A percentile compares a stretch with the other conserved stretches of the same genome.
phyloP scores from a whole-genome alignment of 352 stramenopile species.

The Phytophthora lateralis region DNA sequence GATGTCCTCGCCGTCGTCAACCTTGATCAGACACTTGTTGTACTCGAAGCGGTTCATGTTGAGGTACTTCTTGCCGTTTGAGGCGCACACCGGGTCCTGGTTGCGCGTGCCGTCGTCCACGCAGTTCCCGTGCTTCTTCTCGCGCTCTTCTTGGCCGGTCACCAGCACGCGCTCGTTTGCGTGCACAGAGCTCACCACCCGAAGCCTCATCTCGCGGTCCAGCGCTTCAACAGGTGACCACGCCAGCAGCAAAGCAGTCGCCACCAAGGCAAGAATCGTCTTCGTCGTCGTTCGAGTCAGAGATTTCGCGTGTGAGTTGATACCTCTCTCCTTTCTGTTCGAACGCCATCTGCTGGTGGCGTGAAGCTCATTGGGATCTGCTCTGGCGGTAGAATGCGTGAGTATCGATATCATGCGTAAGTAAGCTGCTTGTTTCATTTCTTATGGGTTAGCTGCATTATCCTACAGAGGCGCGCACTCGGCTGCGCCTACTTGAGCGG shows the following conservation, averaged over 20 bases:
- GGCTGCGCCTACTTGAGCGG: constrained; percentile 5
- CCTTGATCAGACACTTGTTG: constrained; percentile 51
- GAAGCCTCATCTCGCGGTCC: constrained; percentile 31
- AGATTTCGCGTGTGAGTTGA: constrained; percentile 20
- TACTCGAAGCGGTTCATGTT: constrained; percentile 60
- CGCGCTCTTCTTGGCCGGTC: constrained; percentile 20
- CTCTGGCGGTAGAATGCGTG: constrained; percentile 7
- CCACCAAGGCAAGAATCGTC: constrained; percentile 2
- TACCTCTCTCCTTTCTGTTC: neutral
- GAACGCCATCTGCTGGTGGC: constrained; percentile 17
- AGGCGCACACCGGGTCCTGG: constrained; percentile 47
- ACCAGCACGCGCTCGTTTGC: constrained; percentile 38
- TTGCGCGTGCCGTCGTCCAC: constrained; percentile 47
- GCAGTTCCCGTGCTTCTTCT: constrained; percentile 32
- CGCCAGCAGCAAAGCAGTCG: constrained; percentile 15
- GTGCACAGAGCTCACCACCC: constrained; percentile 36
- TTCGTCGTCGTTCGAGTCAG: constrained; percentile 18
- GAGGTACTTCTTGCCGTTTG: constrained; percentile 54
- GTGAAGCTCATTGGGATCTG: constrained; percentile 18
- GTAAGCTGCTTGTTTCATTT: constrained; percentile 18
- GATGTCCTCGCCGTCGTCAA: constrained; percentile 34
- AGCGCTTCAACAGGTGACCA: constrained; percentile 17
- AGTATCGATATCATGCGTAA: neutral
- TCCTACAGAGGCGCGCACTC: constrained; percentile 23
- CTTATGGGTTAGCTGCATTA: constrained; percentile 21